Evolutionary conservation across 345 rosid species (phyloP).

Genomic region (Dimocarpus longan): DNA sequence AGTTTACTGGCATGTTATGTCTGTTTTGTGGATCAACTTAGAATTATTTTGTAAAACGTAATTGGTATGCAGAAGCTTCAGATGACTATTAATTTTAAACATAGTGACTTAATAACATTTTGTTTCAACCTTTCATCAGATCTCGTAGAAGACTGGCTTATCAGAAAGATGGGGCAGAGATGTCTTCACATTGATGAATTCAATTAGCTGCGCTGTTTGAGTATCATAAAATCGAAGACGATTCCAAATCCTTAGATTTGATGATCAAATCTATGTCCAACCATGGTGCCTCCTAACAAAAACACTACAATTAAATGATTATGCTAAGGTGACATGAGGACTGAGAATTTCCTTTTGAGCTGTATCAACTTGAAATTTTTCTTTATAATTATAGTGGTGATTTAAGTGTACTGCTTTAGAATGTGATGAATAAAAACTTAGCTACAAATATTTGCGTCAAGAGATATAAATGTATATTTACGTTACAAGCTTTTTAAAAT

Average conservation of each 20-base stretch:
- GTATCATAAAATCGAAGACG: neutral
- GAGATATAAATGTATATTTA: neutral
- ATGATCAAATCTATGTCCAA: neutral
- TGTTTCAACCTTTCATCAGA: neutral
- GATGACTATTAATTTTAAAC: neutral
- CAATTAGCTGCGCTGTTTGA: neutral
- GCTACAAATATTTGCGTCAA: neutral
- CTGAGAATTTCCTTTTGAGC: neutral
- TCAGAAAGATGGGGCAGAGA: neutral
- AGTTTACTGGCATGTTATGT: neutral
- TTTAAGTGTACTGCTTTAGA: neutral
- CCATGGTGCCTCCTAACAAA: neutral
- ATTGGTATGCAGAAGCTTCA: neutral
- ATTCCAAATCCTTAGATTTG: neutral
- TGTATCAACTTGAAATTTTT: neutral
- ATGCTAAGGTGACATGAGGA: neutral
- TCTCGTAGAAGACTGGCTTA: constrained; percentile 3
- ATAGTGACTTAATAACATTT: neutral
- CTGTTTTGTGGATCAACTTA: neutral
- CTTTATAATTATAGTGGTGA: neutral
- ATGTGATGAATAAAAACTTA: neutral
- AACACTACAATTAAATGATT: neutral
- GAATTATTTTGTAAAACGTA: neutral
- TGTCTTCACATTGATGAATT: neutral
- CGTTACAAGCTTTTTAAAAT: neutral